Conservation (phyloP, 1,284 basidiomycete species). For the Neonothopanus nambi region DNA sequence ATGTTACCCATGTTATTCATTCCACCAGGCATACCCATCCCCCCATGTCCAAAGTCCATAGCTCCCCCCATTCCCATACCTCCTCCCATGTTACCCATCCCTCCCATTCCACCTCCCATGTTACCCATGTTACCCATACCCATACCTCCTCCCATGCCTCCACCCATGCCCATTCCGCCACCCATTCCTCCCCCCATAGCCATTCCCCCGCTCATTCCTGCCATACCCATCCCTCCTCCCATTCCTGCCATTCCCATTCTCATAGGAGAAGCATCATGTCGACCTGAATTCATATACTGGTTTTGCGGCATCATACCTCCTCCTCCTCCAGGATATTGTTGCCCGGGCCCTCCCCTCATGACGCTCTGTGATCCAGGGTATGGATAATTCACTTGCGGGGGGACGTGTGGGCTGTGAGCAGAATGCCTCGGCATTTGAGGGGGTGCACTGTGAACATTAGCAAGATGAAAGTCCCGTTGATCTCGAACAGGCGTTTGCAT, state of each 20-base stretch:
- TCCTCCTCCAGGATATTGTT: conserved; percentile 17
- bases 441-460: conserved; percentile 2
- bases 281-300: conserved; percentile 33
- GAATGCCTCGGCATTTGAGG: conserved; percentile 4
- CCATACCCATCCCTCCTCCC: conserved; percentile 26
- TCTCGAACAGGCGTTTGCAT: conserved; percentile 23
- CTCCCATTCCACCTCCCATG: background rate
- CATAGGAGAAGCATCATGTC: conserved; percentile 33
- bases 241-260: conserved; percentile 26
- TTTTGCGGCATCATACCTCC: conserved; percentile 28
- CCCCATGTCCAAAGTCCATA: conserved; percentile 8
- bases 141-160: conserved; percentile 21
- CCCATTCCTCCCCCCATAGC: background rate
- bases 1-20: conserved; percentile 19
- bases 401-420: conserved; percentile 19
- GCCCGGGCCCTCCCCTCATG: conserved; percentile 25
- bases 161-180: conserved; percentile 27
- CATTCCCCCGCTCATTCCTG: conserved; percentile 3
- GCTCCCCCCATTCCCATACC: conserved; percentile 4
- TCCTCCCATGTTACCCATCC: conserved; percentile 5
- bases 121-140: conserved; percentile 10
- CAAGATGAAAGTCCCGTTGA: conserved; percentile 26
- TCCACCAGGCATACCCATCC: conserved; percentile 17
- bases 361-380: conserved; percentile 34
- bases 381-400: conserved; percentile 28